Evolutionary conservation across 108 stramenopile genomes (phyloP), one percentile per base, ranked within the genome.

Genomic region (Conticribra weissflogii): DNA sequence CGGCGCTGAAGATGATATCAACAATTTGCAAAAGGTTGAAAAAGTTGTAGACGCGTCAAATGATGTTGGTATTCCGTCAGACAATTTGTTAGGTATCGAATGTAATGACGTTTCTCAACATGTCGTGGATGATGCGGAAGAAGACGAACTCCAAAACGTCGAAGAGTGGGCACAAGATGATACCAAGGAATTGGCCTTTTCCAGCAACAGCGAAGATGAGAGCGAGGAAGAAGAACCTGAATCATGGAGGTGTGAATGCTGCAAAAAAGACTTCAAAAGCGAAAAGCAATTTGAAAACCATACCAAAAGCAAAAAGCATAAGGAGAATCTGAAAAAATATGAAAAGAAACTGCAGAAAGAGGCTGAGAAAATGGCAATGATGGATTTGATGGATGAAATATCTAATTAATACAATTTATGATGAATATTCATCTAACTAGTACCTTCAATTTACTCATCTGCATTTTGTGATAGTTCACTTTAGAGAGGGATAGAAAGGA

Each of bases 201-300:
- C 63, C 7, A 55, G 73, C 18, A 68, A 47, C 17, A 74, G 68
- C 24, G 66, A 76, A 15, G 66, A 74, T 32, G 77, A 76, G 15
- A 68, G 59, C 8, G 33, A 27, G 16, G 84, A 86, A 58, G 88
- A 87, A 31, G 86, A 90, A 68, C 90, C 93, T 14, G 88, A 90
- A 48, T 60, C 85, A 29, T 91, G 88, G 88, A 71, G 87, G 51
- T 94, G 93, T 41, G 93, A 90, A 54, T 83, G 83, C 67, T 93
- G 92, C 56, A 68, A 78, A 44, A 96, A 96, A 50, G 88, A 86
- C 36, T 96, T 96, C 70, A 93, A 96, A 58, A 89, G 88, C 24
- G 86, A 86, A 55, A 88, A 79, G 21, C 95, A 96, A 68, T 83
- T 92, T 68, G 81, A 91, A 30, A 96, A 92, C 78, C 95, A 96